Evolutionary conservation across 2,329 filamentous ascomycete species (phyloP).

Genomic region (Cyanodermella asteris): DNA sequence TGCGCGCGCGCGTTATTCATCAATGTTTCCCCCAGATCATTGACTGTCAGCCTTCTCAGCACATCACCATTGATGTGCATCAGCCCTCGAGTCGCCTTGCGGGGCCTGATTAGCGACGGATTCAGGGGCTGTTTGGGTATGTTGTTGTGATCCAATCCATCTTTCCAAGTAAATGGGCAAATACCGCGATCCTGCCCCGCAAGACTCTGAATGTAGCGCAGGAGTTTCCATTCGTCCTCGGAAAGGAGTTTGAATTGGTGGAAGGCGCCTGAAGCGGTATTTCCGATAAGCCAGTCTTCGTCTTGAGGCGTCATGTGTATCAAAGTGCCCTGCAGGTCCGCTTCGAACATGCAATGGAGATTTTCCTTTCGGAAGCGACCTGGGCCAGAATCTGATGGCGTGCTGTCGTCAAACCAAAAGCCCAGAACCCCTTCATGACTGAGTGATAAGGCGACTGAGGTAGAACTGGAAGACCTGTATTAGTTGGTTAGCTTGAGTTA

Average conservation of each 20-base stretch:
- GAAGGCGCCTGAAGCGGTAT: conserved; percentile 47
- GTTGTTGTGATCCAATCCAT: conserved; percentile 11
- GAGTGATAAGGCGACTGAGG: no score
- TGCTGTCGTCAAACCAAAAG: no score
- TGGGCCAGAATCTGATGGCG: no score
- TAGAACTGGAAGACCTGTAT: no score
- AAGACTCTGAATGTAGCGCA: conserved; percentile 54
- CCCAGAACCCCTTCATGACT: no score
- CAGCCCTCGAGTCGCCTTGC: conserved; percentile 19
- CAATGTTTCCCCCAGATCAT: no score
- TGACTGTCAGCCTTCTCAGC: no score
- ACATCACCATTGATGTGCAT: conserved; percentile 51
- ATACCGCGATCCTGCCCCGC: conserved; percentile 26
- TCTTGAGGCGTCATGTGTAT: conserved; percentile 21
- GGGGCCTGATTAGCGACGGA: no score
- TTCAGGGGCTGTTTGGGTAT: conserved; percentile 15
- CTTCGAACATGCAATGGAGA: conserved; percentile 28
- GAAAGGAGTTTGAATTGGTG: conserved; percentile 47
- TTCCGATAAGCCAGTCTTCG: conserved; percentile 29
- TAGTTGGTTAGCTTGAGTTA: no score
- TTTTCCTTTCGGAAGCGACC: conserved; percentile 6
- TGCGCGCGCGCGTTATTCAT: no score
- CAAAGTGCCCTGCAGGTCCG: conserved; percentile 32
- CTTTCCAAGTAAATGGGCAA: conserved; percentile 28
- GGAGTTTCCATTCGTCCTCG: conserved; percentile 39